Evolutionary conservation across 129 eudicot genomes (phyloP).

Genomic region (Centaurea solstitialis): DNA sequence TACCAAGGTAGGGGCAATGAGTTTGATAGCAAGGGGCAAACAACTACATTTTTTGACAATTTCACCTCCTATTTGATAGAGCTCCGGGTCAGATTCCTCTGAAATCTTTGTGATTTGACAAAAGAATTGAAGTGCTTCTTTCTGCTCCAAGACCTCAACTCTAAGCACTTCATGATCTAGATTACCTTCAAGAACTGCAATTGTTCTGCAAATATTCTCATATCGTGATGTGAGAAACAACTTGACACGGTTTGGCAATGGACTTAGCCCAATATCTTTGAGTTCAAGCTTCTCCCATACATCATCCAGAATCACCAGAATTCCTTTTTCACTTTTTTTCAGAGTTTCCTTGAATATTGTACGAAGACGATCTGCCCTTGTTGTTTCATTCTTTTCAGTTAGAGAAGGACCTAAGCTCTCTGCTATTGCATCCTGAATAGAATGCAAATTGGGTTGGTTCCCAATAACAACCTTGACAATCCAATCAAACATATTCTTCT

Average conservation of each 20-base stretch:
- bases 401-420: not conserved
- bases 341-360: not conserved
- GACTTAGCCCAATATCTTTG: constrained; percentile 11
- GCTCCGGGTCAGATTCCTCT: not conserved
- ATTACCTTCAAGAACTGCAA: not conserved
- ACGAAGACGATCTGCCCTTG: constrained; percentile 16
- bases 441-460: not conserved
- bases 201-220: not conserved
- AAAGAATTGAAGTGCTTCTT: not conserved
- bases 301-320: constrained; percentile 16
- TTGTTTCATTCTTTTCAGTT: not conserved
- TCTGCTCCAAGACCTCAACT: not conserved
- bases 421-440: constrained; percentile 3
- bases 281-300: constrained; percentile 11
- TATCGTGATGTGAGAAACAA: constrained; percentile 6
- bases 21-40: constrained; percentile 11
- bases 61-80: not conserved
- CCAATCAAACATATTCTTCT: not conserved
- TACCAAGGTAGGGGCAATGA: not conserved
- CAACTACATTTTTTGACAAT: not conserved
- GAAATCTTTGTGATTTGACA: not conserved
- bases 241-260: not conserved
- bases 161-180: not conserved
- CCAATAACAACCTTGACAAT: constrained; percentile 13
- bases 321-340: not conserved